Conservation (phyloP, 169 alveolate genomes). For the Cytauxzoon felis region DNA sequence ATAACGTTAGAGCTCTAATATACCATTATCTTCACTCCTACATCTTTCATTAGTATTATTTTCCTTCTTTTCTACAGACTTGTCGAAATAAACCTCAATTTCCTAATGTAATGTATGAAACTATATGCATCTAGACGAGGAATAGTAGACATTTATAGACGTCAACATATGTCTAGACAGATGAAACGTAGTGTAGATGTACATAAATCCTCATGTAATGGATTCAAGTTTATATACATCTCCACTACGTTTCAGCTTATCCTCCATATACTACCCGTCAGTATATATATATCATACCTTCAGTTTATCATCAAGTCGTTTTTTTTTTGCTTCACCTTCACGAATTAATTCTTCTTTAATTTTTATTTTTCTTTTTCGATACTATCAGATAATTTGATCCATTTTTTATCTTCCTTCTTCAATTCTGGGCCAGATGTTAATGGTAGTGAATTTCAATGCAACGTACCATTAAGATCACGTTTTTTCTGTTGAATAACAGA, state of each 20-base stretch:
- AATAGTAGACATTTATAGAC: too few species aligned
- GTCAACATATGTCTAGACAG: too few species aligned
- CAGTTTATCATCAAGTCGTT: not conserved
- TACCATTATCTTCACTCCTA: constrained; percentile 16
- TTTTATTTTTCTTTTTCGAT: constrained; percentile 9
- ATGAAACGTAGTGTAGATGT: too few species aligned
- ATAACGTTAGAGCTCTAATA: not conserved
- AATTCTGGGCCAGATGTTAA: constrained; percentile 22
- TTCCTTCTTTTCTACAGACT: not conserved
- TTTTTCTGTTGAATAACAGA: constrained; percentile 32
- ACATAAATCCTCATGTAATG: too few species aligned
- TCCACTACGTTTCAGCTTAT: too few species aligned
- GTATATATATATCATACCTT: constrained; percentile 15
- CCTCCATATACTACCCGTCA: too few species aligned
- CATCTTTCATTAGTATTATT: not conserved
- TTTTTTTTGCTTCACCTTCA: constrained; percentile 17
- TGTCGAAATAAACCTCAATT: constrained; percentile 10
- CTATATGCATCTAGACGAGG: too few species aligned
- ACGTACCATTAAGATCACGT: constrained; percentile 35
- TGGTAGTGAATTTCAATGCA: not conserved
- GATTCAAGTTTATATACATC: too few species aligned
- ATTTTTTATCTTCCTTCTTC: constrained; percentile 32
- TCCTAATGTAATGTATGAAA: too few species aligned
- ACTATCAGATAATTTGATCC: constrained; percentile 41
- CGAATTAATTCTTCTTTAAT: constrained; percentile 23